Base-by-base conservation (phyloP, 2,329 filamentous ascomycete genomes). In the Nemania abortiva region DNA sequence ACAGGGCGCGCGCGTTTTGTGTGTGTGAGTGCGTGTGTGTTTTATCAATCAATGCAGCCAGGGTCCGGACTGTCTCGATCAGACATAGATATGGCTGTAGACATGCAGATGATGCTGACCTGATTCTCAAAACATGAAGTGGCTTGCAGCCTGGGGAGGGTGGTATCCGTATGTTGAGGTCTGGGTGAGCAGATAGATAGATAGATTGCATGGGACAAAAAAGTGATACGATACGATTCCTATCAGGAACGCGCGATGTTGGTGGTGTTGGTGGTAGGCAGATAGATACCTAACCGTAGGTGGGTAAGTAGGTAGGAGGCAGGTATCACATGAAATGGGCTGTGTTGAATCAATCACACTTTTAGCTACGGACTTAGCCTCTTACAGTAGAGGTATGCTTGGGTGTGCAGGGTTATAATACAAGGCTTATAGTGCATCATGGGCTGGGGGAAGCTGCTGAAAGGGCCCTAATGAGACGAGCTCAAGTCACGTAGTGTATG, bases 401-500 rank as follows among this genome's bases (percentile, higher is more conserved):
- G 37, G 37, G 37, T 42, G 13, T 11, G 13, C 37, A n/a, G 37
- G 37, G 6, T 15, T 15, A 22, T 22, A 22, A 18, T 49, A 49
- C 52, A 39, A 55, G 52, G 65, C 10, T 24, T 39, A 61, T 53
- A 42, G 58, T 24, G 20, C 15, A 45, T 29, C 20, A 50, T 56
- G 27, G 50, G 50, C 52, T 56, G 52, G 27, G 27, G 39, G 61
- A 56, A 63, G 52, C 37, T 63, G 34, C 50, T 55, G 45, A 27
- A 54, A 42, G 45, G 42, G 47, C 42, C 50, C 49, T 34, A 34
- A 50, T 50, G 27, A 27, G 18, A 45, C 11, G 27, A 39, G 24
- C 29, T 27, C 18, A 22, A 34, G 4, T 42, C 9, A 34, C 31
- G 31, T 34, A 34, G 31, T 4, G 31, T 34, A 34, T 34, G 31